These are phyloP conservation scores for Melastoma malabathricum DNA, from an alignment of 345 rosid genomes.

Conservation along the genomic window DNA sequence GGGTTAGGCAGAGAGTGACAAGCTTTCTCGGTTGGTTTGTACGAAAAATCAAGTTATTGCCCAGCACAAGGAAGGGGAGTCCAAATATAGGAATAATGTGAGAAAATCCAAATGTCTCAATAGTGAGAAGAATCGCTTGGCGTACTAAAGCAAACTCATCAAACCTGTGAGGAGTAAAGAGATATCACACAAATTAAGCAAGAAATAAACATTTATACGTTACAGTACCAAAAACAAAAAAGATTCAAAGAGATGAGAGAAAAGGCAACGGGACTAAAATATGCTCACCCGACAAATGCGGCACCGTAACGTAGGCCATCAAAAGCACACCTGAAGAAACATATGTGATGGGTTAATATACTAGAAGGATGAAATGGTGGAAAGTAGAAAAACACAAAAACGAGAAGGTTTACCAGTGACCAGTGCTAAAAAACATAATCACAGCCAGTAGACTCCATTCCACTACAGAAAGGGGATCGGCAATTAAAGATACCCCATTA, in stretches of 20 bases:
- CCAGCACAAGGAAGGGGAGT: slow-evolving; percentile 46
- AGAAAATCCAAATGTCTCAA: slow-evolving; percentile 87
- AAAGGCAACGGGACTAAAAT: not conserved
- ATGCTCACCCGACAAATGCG: slow-evolving; percentile 88
- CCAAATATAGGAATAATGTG: slow-evolving; percentile 66
- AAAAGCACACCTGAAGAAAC: slow-evolving; percentile 68
- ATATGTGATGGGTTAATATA: slow-evolving; percentile 3
- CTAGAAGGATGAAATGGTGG: slow-evolving; percentile 1
- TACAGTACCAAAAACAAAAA: not conserved
- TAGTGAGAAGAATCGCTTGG: slow-evolving; percentile 79
- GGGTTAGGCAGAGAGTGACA: slow-evolving; percentile 23
- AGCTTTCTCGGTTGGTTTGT: slow-evolving; percentile 1
- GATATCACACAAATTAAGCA: not conserved
- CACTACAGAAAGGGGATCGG: slow-evolving; percentile 46
- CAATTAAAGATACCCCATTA: slow-evolving; percentile 12
- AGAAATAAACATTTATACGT: not conserved
- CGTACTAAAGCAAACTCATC: slow-evolving; percentile 79
- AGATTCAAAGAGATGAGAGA: not conserved
- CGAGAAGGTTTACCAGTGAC: slow-evolving; percentile 54
- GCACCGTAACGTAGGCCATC: slow-evolving; percentile 95
- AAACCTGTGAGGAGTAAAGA: slow-evolving; percentile 37
- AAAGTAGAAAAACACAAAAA: not conserved
- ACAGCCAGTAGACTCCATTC: slow-evolving; percentile 80
- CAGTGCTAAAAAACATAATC: slow-evolving; percentile 76
- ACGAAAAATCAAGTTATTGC: slow-evolving; percentile 13